Evolutionary conservation across 179 eudicot species (phyloP).

Genomic region (Vitellaria paradoxa): DNA sequence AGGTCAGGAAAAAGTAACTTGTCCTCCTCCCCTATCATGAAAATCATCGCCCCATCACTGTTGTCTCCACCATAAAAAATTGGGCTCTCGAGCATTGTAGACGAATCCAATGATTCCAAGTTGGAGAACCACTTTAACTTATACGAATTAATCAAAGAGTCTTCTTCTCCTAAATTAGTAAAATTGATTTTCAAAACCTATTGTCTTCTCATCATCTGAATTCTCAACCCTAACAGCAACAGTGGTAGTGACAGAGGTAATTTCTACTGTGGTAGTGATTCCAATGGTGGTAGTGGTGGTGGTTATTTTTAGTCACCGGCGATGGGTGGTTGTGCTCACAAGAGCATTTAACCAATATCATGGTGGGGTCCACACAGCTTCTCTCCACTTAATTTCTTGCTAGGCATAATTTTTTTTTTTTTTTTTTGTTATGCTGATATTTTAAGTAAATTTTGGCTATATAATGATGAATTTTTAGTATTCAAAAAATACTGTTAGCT

Average conservation of each 20-base stretch:
- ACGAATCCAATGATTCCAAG: slow-evolving; percentile 2
- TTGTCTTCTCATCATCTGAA: not conserved
- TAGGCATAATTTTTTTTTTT: too few species aligned
- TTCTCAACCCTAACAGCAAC: too few species aligned
- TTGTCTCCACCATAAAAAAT: slow-evolving; percentile 27
- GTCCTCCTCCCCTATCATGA: slow-evolving; percentile 64
- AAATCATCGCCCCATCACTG: slow-evolving; percentile 34
- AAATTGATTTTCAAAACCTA: not conserved
- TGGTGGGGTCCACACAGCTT: slow-evolving; percentile 63
- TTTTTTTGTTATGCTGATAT: too few species aligned
- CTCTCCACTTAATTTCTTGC: slow-evolving; percentile 86
- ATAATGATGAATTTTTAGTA: too few species aligned
- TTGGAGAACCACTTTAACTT: slow-evolving; percentile 17
- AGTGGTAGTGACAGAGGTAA: slow-evolving; percentile 16
- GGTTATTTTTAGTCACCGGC: slow-evolving; percentile 50
- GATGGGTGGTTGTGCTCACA: slow-evolving; percentile 76
- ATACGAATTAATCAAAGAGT: not conserved
- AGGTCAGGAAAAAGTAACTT: slow-evolving; percentile 55
- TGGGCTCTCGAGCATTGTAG: slow-evolving; percentile 36
- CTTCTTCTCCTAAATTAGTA: not conserved
- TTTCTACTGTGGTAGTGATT: not conserved
- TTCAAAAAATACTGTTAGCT: too few species aligned
- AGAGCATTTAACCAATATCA: slow-evolving; percentile 69
- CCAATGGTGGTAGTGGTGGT: too few species aligned
- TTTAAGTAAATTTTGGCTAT: too few species aligned